A percentile compares a stretch with the other conserved stretches of the same genome.
phyloP scores from a whole-genome alignment of 1,139 yeast genomes.

The Hansenula anomala region DNA sequence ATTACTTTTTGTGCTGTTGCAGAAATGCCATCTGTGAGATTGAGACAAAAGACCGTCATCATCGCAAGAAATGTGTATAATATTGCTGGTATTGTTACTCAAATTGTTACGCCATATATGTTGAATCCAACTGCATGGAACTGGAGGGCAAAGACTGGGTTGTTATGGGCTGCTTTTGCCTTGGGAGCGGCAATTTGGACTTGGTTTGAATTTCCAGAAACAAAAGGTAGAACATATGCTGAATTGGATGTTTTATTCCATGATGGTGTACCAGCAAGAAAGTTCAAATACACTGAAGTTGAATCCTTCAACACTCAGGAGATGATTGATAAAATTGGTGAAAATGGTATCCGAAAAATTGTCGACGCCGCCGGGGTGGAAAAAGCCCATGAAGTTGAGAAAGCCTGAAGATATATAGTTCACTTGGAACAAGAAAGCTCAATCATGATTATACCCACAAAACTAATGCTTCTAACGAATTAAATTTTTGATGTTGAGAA shows the following conservation, averaged over 20 bases:
- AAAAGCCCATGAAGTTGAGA: not conserved
- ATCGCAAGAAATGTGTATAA: constrained; percentile 30
- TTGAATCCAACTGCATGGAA: constrained; percentile 42
- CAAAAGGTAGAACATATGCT: constrained; percentile 37
- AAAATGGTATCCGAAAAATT: constrained; percentile 13
- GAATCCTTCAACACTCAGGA: constrained; percentile 17
- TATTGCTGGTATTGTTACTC: constrained; percentile 28
- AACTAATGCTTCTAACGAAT: too few species aligned
- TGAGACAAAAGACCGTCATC: constrained; percentile 36
- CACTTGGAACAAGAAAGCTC: too few species aligned
- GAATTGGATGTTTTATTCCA: constrained; percentile 35
- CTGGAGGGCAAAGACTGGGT: constrained; percentile 35
- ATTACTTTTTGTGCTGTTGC: constrained; percentile 36
- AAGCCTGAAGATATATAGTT: not conserved
- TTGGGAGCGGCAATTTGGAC: constrained; percentile 34
- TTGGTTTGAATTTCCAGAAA: constrained; percentile 38
- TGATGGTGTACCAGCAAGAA: constrained; percentile 28
- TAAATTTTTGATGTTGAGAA: too few species aligned
- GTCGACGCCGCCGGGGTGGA: constrained; percentile 7
- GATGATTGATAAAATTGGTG: constrained; percentile 15
- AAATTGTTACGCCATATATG: constrained; percentile 36
- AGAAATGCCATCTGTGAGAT: constrained; percentile 33
- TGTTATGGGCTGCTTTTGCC: constrained; percentile 20
- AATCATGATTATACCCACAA: too few species aligned
- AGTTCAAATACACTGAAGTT: constrained; percentile 21